Percentiles rank a stretch among this genome's conserved stretches.
Evolutionary conservation across 1,284 basidiomycete genomes (phyloP).

Genomic region (Ustilago trichophora): DNA sequence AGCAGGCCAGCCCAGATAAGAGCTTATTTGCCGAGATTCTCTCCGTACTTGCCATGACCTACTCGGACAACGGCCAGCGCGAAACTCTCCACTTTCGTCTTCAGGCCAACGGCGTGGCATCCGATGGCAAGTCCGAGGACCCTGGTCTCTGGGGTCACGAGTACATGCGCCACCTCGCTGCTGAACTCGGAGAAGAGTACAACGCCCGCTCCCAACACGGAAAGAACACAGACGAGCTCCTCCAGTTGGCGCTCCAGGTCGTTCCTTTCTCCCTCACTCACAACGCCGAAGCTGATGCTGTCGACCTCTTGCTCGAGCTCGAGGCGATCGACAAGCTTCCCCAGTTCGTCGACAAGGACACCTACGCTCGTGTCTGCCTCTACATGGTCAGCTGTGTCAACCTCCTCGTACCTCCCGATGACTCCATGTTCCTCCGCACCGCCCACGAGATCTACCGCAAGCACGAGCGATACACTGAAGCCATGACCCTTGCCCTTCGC

Average conservation of each 20-base stretch:
- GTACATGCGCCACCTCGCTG: constrained; percentile 95
- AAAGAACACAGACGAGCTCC: constrained; percentile 52
- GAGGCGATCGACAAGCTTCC: constrained; percentile 79
- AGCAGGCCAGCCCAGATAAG: constrained; percentile 69
- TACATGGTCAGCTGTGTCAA: constrained; percentile 96
- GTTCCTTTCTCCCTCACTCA: constrained; percentile 90
- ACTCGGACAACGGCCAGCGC: constrained; percentile 92
- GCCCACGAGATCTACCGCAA: constrained; percentile 90
- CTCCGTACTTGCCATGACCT: constrained; percentile 99
- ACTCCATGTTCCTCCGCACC: constrained; percentile 86
- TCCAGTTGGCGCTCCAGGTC: constrained; percentile 82
- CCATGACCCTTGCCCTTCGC: constrained; percentile 85
- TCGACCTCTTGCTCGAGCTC: constrained; percentile 92
- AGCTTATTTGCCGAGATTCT: constrained; percentile 97
- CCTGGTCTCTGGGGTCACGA: constrained; percentile 99
- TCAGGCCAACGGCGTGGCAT: constrained; percentile 47
- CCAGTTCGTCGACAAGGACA: constrained; percentile 73
- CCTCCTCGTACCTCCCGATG: constrained; percentile 91
- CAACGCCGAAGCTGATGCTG: constrained; percentile 98
- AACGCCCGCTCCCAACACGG: constrained; percentile 67
- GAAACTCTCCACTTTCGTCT: constrained; percentile 77
- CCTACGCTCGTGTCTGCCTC: constrained; percentile 89
- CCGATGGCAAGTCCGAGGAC: constrained; percentile 68
- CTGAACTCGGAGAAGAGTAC: constrained; percentile 96
- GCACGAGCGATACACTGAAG: constrained; percentile 89